A percentile compares a stretch with the other conserved stretches of the same genome.
phyloP scores from a whole-genome alignment of 176 grass and related monocot species.

The Bonia amplexicaulis region DNA sequence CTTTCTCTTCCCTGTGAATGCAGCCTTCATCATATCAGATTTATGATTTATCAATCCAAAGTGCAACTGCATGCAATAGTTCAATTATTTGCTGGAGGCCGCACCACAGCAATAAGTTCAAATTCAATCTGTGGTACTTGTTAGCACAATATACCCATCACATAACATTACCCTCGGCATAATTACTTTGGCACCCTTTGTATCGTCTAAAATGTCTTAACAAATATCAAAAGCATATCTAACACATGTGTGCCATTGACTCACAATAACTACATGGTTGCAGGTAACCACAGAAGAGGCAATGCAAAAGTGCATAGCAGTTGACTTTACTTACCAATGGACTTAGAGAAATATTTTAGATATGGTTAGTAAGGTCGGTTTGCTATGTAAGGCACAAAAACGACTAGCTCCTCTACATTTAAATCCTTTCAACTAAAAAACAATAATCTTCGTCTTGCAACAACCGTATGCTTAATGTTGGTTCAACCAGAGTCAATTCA shows the following conservation, averaged over 20 bases:
- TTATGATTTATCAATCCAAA: background rate
- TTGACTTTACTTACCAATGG: background rate
- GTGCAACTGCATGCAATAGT: background rate
- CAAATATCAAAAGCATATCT: background rate
- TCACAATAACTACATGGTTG: background rate
- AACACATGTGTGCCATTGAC: background rate
- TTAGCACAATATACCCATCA: background rate
- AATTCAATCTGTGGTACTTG: background rate
- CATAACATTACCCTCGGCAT: background rate
- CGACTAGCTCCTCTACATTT: background rate
- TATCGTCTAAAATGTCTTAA: background rate
- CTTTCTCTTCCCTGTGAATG: conserved; percentile 49
- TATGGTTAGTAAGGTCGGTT: background rate
- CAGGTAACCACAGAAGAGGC: background rate
- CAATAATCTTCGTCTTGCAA: background rate
- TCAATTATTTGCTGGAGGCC: background rate
- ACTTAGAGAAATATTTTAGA: background rate
- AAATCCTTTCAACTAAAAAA: background rate
- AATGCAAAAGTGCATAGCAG: background rate
- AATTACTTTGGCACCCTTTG: background rate
- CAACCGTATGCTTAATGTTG: background rate
- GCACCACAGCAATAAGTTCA: background rate
- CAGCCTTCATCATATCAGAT: background rate
- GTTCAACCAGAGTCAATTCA: background rate
- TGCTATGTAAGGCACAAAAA: background rate